Evolutionary conservation across 805 yeast species (phyloP).

Genomic region (Yamadazyma philogaea): DNA sequence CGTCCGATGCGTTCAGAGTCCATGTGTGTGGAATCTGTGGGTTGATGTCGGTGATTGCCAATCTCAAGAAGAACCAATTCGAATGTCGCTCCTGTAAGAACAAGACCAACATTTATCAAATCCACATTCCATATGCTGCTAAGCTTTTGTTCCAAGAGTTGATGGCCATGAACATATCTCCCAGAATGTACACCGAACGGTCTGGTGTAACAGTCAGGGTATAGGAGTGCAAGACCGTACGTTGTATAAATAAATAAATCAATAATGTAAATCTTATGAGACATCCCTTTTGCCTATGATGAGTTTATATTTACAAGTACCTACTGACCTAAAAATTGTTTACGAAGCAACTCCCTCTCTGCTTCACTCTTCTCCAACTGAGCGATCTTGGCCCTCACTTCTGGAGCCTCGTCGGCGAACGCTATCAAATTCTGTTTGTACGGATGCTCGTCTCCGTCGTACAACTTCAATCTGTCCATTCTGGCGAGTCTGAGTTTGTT

Average conservation of each 20-base stretch:
- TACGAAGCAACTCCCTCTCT: conserved; percentile 31
- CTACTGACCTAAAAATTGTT: conserved; percentile 28
- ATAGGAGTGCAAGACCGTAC: conserved; percentile 1
- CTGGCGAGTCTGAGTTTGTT: conserved; percentile 77
- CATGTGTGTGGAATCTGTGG: conserved; percentile 99
- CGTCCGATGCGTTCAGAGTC: conserved; percentile 97
- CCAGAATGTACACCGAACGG: conserved; percentile 93
- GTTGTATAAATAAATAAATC: conserved; percentile 2
- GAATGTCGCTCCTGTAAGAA: conserved; percentile 99
- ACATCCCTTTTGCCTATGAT: not conserved
- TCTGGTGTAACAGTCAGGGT: conserved; percentile 51
- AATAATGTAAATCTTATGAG: conserved; percentile 1
- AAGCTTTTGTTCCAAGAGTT: conserved; percentile 96
- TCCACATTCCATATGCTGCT: conserved; percentile 98
- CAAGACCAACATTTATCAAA: conserved; percentile 96
- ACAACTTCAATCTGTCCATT: conserved; percentile 78
- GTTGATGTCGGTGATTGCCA: conserved; percentile 95
- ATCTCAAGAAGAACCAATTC: conserved; percentile 93
- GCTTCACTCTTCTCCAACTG: conserved; percentile 35
- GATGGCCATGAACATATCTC: conserved; percentile 99
- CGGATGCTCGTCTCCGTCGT: conserved; percentile 87
- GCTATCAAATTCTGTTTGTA: conserved; percentile 80
- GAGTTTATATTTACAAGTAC: conserved; percentile 3
- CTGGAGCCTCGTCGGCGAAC: conserved; percentile 71
- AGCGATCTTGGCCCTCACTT: conserved; percentile 43